Percentiles rank a stretch among this genome's conserved stretches.
phyloP scores from a whole-genome alignment of 352 stramenopile species.

The Phytophthora rubi region DNA sequence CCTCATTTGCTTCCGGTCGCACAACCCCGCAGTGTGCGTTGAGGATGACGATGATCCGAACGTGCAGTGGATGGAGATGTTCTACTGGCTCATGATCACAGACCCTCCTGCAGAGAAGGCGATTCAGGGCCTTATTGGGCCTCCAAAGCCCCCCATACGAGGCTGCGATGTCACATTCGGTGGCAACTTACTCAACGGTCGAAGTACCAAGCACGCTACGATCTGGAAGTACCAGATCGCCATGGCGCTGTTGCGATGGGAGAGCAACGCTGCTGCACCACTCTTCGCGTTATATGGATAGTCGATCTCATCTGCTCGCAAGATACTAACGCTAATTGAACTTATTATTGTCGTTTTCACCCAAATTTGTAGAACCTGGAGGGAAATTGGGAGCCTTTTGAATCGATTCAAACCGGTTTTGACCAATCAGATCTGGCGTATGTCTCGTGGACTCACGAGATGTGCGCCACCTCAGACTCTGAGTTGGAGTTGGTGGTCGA shows the following conservation, averaged over 20 bases:
- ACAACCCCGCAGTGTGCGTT: constrained; percentile 64
- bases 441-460: too few relatives aligned
- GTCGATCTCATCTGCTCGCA: constrained; percentile 3
- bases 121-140: constrained; percentile 18
- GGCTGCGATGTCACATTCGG: constrained; percentile 75
- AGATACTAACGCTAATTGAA: constrained; percentile 18
- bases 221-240: constrained; percentile 87
- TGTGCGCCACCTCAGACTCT: too few relatives aligned
- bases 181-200: constrained; percentile 69
- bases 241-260: constrained; percentile 77
- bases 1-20: constrained; percentile 75
- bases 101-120: constrained; percentile 38
- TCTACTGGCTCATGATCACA: constrained; percentile 79
- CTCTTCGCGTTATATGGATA: constrained; percentile 73
- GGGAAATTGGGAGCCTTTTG: too few relatives aligned
- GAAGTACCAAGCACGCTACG: constrained; percentile 64
- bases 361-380: too few relatives aligned
- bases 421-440: too few relatives aligned
- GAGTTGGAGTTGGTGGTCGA: too few relatives aligned
- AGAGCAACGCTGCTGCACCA: constrained; percentile 79
- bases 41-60: constrained; percentile 65
- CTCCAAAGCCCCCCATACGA: constrained; percentile 20
- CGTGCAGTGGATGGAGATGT: constrained; percentile 85
- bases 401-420: too few relatives aligned
- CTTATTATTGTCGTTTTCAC: too few relatives aligned